These are phyloP conservation scores for Amanita pallidorosea DNA, from an alignment of 768 basidiomycete genomes.

Conservation along the genomic window DNA sequence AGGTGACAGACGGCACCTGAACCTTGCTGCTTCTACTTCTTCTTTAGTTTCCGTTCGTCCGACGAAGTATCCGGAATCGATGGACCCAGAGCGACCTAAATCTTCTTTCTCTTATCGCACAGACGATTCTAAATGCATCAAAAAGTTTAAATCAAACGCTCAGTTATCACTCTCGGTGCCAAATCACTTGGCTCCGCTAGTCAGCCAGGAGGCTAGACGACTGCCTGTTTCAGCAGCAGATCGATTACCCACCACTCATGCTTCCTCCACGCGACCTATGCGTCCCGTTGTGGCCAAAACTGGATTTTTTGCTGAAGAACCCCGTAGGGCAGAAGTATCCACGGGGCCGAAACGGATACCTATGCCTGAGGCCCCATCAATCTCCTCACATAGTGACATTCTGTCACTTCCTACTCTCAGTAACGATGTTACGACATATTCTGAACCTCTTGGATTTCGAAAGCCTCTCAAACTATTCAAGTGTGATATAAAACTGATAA, in stretches of 20 bases:
- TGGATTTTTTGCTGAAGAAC: neutral
- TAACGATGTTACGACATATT: neutral
- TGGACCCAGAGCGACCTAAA: neutral
- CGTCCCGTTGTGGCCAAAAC: neutral
- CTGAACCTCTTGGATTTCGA: neutral
- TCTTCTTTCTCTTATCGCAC: neutral
- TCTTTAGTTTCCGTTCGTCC: neutral
- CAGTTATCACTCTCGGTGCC: neutral
- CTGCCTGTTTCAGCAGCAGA: neutral
- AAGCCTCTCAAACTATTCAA: neutral
- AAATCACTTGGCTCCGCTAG: neutral
- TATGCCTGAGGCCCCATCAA: conserved; percentile 8
- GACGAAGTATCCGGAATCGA: neutral
- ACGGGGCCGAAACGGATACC: conserved; percentile 17
- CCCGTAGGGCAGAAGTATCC: conserved; percentile 7
- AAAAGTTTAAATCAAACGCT: neutral
- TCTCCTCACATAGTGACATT: neutral
- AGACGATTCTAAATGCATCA: neutral
- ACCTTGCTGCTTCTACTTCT: conserved; percentile 1
- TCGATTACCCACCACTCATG: neutral
- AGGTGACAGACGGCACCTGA: neutral
- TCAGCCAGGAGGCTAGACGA: conserved; percentile 1
- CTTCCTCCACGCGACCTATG: neutral
- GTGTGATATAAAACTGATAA: neutral
- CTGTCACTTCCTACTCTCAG: neutral